Percentiles rank a stretch among this genome's conserved stretches.
phyloP scores from a whole-genome alignment of 2,329 filamentous ascomycete genomes.

The Hypoxylon sp. region DNA sequence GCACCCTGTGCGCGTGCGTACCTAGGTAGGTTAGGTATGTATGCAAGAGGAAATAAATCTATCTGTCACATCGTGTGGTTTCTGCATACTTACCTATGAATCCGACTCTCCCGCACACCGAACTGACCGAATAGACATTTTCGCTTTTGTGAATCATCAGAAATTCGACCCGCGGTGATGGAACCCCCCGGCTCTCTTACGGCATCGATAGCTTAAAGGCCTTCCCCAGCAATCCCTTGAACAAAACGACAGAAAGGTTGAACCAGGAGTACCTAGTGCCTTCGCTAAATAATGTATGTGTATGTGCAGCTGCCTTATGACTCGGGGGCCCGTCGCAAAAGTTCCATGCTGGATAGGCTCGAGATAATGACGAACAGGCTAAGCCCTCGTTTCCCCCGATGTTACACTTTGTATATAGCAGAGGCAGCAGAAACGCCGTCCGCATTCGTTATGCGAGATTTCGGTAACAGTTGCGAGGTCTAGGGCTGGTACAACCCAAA shows the following conservation, averaged over 20 bases:
- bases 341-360: neutral
- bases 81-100: neutral
- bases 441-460: neutral
- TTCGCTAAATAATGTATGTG: neutral
- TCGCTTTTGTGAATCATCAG: neutral
- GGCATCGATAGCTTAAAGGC: neutral
- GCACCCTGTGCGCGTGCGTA: neutral
- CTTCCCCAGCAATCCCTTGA: neutral
- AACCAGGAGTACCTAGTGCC: neutral
- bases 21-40: too few relatives aligned
- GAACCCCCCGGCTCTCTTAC: neutral
- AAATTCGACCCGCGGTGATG: neutral
- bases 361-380: neutral
- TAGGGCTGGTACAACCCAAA: neutral
- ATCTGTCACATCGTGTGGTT: neutral
- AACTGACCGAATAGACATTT: neutral
- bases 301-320: neutral
- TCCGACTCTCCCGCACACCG: conserved; percentile 3
- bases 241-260: neutral
- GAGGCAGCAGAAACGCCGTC: neutral
- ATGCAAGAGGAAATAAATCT: neutral
- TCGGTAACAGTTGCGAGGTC: neutral
- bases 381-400: neutral
- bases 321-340: neutral
- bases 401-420: neutral